Percentiles rank a stretch among this genome's conserved stretches.
Evolutionary conservation across 176 grass and related monocot genomes (phyloP).

Genomic region (Rhynchospora tenuis): DNA sequence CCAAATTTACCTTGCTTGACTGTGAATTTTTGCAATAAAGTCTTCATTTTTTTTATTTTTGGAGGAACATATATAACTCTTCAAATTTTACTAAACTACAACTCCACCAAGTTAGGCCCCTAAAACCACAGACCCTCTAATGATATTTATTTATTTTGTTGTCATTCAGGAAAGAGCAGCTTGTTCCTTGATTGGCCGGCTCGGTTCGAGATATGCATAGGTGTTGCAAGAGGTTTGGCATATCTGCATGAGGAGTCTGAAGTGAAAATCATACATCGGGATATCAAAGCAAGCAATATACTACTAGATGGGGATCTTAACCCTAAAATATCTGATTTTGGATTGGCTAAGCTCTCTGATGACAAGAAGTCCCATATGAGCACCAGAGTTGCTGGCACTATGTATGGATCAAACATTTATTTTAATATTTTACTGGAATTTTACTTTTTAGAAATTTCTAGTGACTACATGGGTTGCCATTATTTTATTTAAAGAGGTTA

Average conservation of each 20-base stretch:
- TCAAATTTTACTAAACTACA: neutral
- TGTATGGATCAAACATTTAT: conserved; percentile 37
- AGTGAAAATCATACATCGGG: conserved; percentile 66
- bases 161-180: conserved; percentile 29
- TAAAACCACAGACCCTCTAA: neutral
- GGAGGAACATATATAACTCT: too few species aligned
- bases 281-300: conserved; percentile 98
- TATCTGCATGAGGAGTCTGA: conserved; percentile 81
- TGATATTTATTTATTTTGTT: neutral
- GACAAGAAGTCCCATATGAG: conserved; percentile 76
- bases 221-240: conserved; percentile 61
- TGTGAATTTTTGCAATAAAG: neutral
- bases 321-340: conserved; percentile 84
- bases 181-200: conserved; percentile 64
- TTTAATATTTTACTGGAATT: neutral
- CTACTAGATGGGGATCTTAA: conserved; percentile 78
- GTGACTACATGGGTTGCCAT: neutral
- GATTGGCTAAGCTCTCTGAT: conserved; percentile 68
- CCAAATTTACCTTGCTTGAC: neutral
- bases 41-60: neutral
- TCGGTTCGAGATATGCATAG: conserved; percentile 69
- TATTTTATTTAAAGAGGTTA: conserved; percentile 53
- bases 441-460: neutral
- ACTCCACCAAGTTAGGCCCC: neutral
- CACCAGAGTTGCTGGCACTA: conserved; percentile 87